A percentile compares a stretch with the other conserved stretches of the same genome.
phyloP scores from a whole-genome alignment of 805 yeast species.

The Saccharomycopsis fodiens region DNA sequence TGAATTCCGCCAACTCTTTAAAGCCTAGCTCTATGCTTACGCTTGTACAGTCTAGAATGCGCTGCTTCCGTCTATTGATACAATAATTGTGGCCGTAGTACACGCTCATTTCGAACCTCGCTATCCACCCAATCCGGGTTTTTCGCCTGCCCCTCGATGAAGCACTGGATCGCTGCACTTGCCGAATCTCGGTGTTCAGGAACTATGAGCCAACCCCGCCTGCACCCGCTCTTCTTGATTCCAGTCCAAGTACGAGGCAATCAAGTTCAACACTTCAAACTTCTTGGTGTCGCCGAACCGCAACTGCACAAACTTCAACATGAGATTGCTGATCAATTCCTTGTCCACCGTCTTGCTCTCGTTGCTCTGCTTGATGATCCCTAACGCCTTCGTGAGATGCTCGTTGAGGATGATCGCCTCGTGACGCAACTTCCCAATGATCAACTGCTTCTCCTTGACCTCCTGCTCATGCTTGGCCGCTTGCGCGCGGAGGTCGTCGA shows the following conservation, averaged over 20 bases:
- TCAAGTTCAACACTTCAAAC: conserved; percentile 82
- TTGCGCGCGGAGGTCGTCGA: conserved; percentile 21
- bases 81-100: too few species aligned
- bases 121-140: too few species aligned
- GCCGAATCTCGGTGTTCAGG: too few species aligned
- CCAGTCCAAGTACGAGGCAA: conserved; percentile 82
- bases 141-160: too few species aligned
- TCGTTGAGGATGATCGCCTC: conserved; percentile 92
- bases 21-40: too few species aligned
- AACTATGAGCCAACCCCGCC: conserved; percentile 62
- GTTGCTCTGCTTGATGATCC: conserved; percentile 71
- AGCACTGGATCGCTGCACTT: too few species aligned
- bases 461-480: conserved; percentile 40
- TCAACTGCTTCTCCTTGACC: conserved; percentile 61
- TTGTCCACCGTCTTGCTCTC: conserved; percentile 75
- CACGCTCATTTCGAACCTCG: too few species aligned
- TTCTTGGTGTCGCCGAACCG: conserved; percentile 94
- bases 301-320: conserved; percentile 75
- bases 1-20: too few species aligned
- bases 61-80: too few species aligned
- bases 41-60: too few species aligned
- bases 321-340: conserved; percentile 78
- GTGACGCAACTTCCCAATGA: conserved; percentile 86
- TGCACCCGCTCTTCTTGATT: conserved; percentile 69
- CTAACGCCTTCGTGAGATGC: conserved; percentile 87